phyloP scores from a whole-genome alignment of 257 asterid genomes.

The Rubia yunnanensis region DNA sequence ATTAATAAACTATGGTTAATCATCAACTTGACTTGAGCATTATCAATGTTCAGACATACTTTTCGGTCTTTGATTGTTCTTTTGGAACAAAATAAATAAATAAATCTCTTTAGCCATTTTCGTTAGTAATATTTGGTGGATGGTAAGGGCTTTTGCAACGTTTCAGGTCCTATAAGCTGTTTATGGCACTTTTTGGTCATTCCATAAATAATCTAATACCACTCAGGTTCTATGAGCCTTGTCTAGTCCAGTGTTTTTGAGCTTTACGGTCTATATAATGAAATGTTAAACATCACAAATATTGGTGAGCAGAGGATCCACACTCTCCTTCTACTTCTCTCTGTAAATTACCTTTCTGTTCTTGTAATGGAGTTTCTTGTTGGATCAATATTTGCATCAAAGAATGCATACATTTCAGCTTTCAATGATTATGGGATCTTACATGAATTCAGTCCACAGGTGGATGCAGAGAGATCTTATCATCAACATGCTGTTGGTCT shows the following conservation, averaged over 20 bases:
- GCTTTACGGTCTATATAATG: neutral
- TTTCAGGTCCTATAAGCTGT: no score
- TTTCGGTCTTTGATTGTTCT: neutral
- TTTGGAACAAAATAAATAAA: no score
- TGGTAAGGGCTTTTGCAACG: neutral
- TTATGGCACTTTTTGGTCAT: no score
- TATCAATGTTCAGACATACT: neutral
- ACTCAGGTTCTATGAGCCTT: neutral
- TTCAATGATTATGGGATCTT: slow-evolving; percentile 16
- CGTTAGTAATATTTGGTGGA: neutral
- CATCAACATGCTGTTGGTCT: slow-evolving; percentile 63
- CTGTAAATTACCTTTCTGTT: neutral
- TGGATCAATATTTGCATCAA: neutral
- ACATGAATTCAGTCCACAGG: slow-evolving; percentile 41
- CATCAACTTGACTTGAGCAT: neutral
- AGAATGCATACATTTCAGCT: neutral
- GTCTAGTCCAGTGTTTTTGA: neutral
- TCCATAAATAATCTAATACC: neutral
- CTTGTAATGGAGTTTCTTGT: neutral
- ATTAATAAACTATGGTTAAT: neutral
- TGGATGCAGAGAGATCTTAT: slow-evolving; percentile 82
- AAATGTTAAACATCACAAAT: neutral
- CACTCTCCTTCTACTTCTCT: neutral
- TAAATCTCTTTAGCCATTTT: neutral
- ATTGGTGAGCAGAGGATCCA: slow-evolving; percentile 4